Evolutionary conservation across 257 asterid species (phyloP), one percentile per base, ranked within the genome.

Genomic region (Forsythia suspensa): DNA sequence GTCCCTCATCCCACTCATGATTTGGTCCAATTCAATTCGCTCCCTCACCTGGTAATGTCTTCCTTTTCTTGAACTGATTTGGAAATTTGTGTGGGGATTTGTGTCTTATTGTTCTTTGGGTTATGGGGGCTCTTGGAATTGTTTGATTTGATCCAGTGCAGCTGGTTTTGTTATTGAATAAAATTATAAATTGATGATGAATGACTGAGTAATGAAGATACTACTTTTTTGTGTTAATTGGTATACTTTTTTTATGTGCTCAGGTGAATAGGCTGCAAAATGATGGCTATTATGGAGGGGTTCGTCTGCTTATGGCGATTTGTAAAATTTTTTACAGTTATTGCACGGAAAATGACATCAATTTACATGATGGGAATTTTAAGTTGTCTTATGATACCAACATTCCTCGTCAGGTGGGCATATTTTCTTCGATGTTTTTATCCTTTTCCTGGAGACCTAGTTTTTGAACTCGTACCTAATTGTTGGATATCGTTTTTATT

Each of bases 261-360:
- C 76, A 95, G 99, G 97, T 96, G 82, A 79, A 82, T 76, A 89
- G 98, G 79, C 84, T 94, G 88, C 86, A 89, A 59, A 88, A 74
- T 70, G 97, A 94, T 77, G 99, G 99, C 15, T 96, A 96, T 65
- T 96, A 96, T 67, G 99, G 99, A 78, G 98, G 99, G 18, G 96
- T 96, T 20, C 95, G 99, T 43, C 82, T 96, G 81, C 92, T 94
- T 39, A 89, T 92, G 96, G 98, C 98, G 1, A 85, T 95, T 11
- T 88, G 96, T 72, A 92, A 90, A 85, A 87, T 89, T 43, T 91
- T 95, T 73, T 76, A 88, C 78, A 81, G 76, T 18, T 80, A 89
- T 79, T 95, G 98, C 91, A 88, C 86, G 81, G 94, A 91, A 9
- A 87, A 84, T 66, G 77, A 71, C 76, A 89, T 94, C 75, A 72